These are phyloP conservation scores for Massariosphaeria phaeospora DNA, from an alignment of 495 filamentous ascomycete genomes.

Conservation along the genomic window DNA sequence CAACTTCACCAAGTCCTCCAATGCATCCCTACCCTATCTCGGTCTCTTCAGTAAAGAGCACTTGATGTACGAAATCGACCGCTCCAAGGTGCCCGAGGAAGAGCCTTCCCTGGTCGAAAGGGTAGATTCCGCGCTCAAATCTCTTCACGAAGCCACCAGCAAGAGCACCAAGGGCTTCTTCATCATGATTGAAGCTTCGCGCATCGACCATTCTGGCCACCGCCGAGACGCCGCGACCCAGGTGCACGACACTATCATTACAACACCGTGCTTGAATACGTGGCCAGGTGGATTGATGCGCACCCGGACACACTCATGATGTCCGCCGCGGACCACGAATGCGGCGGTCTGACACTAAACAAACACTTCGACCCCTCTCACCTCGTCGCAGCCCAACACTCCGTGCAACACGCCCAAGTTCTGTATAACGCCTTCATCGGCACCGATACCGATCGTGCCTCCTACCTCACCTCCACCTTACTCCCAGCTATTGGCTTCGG, in stretches of 20 bases:
- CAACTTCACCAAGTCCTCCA: conserved; percentile 8
- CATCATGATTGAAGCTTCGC: conserved; percentile 40
- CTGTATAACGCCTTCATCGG: not conserved
- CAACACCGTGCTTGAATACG: conserved; percentile 37
- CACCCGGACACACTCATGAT: conserved; percentile 35
- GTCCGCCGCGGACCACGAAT: conserved; percentile 42
- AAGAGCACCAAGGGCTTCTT: conserved; percentile 38
- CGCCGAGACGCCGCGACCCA: conserved; percentile 39
- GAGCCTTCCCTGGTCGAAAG: conserved; percentile 39
- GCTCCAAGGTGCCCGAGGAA: conserved; percentile 19
- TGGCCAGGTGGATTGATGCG: conserved; percentile 39
- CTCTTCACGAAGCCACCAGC: conserved; percentile 38
- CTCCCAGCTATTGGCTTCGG: not conserved
- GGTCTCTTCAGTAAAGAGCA: conserved; percentile 27
- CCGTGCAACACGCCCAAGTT: not conserved
- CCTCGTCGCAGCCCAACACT: not conserved
- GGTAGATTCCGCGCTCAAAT: conserved; percentile 36
- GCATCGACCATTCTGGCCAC: conserved; percentile 43
- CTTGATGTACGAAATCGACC: conserved; percentile 41
- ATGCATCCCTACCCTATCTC: not conserved
- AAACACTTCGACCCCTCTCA: conserved; percentile 32
- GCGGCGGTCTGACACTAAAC: conserved; percentile 37
- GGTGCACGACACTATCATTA: conserved; percentile 41
- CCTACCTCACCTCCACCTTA: not conserved
- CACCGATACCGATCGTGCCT: not conserved